A percentile compares a stretch with the other conserved stretches of the same genome.
Evolutionary conservation across 1,139 yeast species (phyloP).

Genomic region (Zygotorulaspora mrakii): DNA sequence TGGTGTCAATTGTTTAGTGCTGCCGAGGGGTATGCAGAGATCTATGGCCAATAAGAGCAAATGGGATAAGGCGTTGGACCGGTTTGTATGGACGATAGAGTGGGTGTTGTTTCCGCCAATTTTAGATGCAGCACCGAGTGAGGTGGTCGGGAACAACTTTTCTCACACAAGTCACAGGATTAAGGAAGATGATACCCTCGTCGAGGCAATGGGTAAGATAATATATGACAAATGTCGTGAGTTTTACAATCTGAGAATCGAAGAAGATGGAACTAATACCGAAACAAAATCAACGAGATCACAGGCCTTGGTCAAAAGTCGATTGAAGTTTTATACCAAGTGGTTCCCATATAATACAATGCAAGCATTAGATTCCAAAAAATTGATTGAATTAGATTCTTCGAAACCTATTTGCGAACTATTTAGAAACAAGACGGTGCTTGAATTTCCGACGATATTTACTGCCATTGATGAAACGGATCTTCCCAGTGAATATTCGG

Average conservation of each 20-base stretch:
- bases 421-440: slow-evolving; percentile 54
- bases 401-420: slow-evolving; percentile 40
- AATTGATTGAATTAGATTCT: slow-evolving; percentile 25
- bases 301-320: slow-evolving; percentile 15
- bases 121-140: slow-evolving; percentile 19
- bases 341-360: slow-evolving; percentile 30
- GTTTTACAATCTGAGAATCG: slow-evolving; percentile 10
- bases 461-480: slow-evolving; percentile 37
- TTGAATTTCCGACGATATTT: slow-evolving; percentile 74
- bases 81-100: slow-evolving; percentile 78
- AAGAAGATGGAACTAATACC: slow-evolving; percentile 11
- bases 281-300: slow-evolving; percentile 23
- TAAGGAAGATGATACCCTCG: slow-evolving; percentile 34
- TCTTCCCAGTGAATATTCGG: slow-evolving; percentile 18
- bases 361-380: slow-evolving; percentile 28
- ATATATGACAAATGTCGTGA: slow-evolving; percentile 30
- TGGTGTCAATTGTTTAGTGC: slow-evolving; percentile 49
- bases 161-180: slow-evolving; percentile 47
- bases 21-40: slow-evolving; percentile 79
- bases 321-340: slow-evolving; percentile 29
- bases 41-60: slow-evolving; percentile 64
- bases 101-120: slow-evolving; percentile 48
- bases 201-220: slow-evolving; percentile 31
- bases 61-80: slow-evolving; percentile 61
- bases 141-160: slow-evolving; percentile 25